A percentile compares a stretch with the other conserved stretches of the same genome.
Conservation (phyloP, 495 filamentous ascomycete species). For the Podospora anserina region DNA sequence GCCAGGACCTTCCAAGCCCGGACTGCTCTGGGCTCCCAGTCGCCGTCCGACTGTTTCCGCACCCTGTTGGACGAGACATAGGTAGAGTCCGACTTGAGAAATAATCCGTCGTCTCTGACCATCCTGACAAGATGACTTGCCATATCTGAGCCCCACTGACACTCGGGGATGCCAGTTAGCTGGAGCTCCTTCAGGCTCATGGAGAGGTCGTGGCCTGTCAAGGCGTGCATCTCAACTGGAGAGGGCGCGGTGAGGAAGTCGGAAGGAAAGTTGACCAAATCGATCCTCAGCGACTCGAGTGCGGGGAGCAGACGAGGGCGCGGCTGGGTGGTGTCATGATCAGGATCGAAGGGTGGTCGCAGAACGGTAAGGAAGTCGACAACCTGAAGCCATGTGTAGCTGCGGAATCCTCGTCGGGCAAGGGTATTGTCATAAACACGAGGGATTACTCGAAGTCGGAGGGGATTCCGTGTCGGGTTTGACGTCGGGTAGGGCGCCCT, state of each 20-base stretch:
- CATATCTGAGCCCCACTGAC: slow-evolving; percentile 35
- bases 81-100: slow-evolving; percentile 34
- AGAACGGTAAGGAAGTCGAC: slow-evolving; percentile 44
- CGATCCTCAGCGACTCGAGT: slow-evolving; percentile 42
- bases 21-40: slow-evolving; percentile 30
- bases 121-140: slow-evolving; percentile 37
- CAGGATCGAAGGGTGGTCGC: slow-evolving; percentile 36
- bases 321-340: slow-evolving; percentile 22
- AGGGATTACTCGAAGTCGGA: slow-evolving; percentile 31
- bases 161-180: slow-evolving; percentile 41
- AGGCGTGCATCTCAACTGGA: slow-evolving; percentile 32
- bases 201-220: slow-evolving; percentile 43
- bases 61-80: slow-evolving; percentile 32
- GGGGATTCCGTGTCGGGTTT: slow-evolving; percentile 13
- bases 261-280: slow-evolving; percentile 46
- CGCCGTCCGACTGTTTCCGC: slow-evolving; percentile 31
- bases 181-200: slow-evolving; percentile 44
- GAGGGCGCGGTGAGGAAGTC: slow-evolving; percentile 32
- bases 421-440: slow-evolving; percentile 36
- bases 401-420: slow-evolving; percentile 42
- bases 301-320: slow-evolving; percentile 41
- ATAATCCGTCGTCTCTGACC: slow-evolving; percentile 45
- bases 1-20: slow-evolving; percentile 33
- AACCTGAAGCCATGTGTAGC: slow-evolving; percentile 48
- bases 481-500: slow-evolving; percentile 21